These are phyloP conservation scores for Mucor irregularis DNA, from an alignment of 371 early-diverging fungal genomes.

Conservation along the genomic window DNA sequence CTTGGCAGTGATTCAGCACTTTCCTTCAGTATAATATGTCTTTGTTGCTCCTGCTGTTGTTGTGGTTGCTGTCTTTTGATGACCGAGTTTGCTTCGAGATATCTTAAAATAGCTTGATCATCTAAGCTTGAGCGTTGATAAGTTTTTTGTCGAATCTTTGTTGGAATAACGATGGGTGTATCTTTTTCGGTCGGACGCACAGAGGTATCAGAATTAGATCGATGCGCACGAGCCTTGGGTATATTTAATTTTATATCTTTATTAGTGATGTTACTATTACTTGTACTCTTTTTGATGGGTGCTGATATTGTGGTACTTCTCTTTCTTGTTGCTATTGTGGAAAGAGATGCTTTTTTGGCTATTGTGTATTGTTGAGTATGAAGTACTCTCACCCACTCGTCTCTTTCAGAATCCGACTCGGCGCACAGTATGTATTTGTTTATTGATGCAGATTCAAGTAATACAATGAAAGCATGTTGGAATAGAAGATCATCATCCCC, in stretches of 20 bases:
- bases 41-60: not conserved
- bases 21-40: not conserved
- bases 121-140: slow-evolving; percentile 1
- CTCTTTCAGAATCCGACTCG: slow-evolving; percentile 81
- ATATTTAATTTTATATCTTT: no score
- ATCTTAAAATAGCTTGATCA: not conserved
- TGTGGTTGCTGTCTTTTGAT: no score
- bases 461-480: slow-evolving; percentile 69
- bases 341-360: no score
- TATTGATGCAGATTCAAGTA: slow-evolving; percentile 56
- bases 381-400: slow-evolving; percentile 80
- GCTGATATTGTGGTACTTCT: no score
- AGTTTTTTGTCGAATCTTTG: not conserved
- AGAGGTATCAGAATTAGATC: not conserved
- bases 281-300: no score
- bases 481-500: slow-evolving; percentile 45
- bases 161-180: not conserved
- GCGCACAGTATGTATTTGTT: slow-evolving; percentile 78
- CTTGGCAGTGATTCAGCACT: slow-evolving; percentile 10
- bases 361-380: not conserved
- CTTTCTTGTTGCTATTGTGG: no score
- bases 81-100: not conserved
- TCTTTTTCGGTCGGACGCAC: not conserved
- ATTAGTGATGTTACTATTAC: no score
- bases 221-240: not conserved